Conservation (phyloP, 208 protist genomes). For the Blastocrithidia nonstop region DNA sequence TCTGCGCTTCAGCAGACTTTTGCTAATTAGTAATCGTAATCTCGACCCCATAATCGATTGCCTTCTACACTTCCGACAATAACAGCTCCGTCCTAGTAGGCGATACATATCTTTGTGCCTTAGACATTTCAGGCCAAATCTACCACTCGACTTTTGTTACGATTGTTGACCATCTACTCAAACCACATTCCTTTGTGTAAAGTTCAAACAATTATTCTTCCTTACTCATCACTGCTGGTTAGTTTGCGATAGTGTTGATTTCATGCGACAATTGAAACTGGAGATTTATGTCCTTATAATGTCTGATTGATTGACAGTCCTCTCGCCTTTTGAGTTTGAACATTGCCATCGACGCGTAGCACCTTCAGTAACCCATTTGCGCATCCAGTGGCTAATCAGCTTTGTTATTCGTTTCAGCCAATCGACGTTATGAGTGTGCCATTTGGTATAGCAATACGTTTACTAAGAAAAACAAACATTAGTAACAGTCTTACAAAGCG, state of each 20-base stretch:
- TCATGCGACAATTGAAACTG: constrained; percentile 82
- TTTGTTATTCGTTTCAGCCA: constrained; percentile 90
- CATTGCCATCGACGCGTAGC: constrained; percentile 82
- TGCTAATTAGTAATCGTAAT: constrained; percentile 72
- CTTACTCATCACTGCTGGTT: constrained; percentile 87
- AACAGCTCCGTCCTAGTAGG: constrained; percentile 93
- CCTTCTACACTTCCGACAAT: constrained; percentile 94
- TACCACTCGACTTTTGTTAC: constrained; percentile 86
- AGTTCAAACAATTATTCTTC: constrained; percentile 95
- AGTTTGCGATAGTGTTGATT: constrained; percentile 94
- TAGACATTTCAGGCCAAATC: constrained; percentile 89
- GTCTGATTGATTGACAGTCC: constrained; percentile 93
- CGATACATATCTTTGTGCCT: constrained; percentile 93
- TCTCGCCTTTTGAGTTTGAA: constrained; percentile 44
- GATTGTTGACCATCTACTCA: constrained; percentile 97
- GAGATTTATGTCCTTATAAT: constrained; percentile 84
- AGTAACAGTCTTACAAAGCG: not conserved
- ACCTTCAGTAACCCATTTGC: constrained; percentile 92
- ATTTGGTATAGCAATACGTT: constrained; percentile 94
- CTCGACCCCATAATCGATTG: constrained; percentile 91
- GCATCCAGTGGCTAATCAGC: constrained; percentile 94
- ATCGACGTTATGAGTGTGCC: constrained; percentile 71
- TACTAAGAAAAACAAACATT: constrained; percentile 93
- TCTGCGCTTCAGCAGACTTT: constrained; percentile 93
- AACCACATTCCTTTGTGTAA: constrained; percentile 94